Conservation (phyloP, 108 stramenopile genomes). For the Skeletonema tropicum region DNA sequence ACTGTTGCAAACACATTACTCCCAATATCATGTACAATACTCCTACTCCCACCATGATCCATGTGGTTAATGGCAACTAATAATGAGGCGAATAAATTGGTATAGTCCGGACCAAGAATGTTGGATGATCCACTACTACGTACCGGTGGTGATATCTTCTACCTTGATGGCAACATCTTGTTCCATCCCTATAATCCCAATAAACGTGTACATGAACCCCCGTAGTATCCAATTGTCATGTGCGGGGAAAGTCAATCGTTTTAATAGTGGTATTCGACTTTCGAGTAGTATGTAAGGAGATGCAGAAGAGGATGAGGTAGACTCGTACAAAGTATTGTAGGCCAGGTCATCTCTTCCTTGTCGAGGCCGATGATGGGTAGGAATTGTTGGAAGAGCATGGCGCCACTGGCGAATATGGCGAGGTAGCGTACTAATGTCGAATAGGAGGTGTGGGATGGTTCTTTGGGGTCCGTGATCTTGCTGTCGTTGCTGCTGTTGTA, state of each 20-base stretch:
- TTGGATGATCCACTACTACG: conserved; percentile 25
- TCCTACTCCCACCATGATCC: conserved; percentile 46
- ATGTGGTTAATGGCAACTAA: conserved; percentile 47
- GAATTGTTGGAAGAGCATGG: conserved; percentile 40
- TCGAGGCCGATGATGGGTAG: conserved; percentile 27
- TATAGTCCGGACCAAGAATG: conserved; percentile 44
- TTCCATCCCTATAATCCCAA: conserved; percentile 78
- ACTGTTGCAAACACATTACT: conserved; percentile 36
- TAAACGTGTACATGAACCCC: conserved; percentile 82
- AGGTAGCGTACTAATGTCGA: conserved; percentile 31
- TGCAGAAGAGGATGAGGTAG: conserved; percentile 68
- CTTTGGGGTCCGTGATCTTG: conserved; percentile 27
- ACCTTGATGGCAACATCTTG: conserved; percentile 68
- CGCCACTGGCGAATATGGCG: conserved; percentile 27
- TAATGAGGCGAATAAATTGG: conserved; percentile 38
- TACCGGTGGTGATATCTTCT: conserved; percentile 39
- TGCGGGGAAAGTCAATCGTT: conserved; percentile 39
- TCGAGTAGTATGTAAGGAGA: conserved; percentile 71
- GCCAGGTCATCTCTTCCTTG: conserved; percentile 13
- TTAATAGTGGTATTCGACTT: conserved; percentile 51
- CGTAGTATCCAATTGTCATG: conserved; percentile 50
- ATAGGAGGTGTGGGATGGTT: conserved; percentile 12
- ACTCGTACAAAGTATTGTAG: conserved; percentile 42
- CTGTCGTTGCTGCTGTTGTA: not conserved
- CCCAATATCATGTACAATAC: conserved; percentile 41